Evolutionary conservation across 345 rosid species (phyloP), one percentile per base, ranked within the genome.

Genomic region (Leavenworthia alabamica): DNA sequence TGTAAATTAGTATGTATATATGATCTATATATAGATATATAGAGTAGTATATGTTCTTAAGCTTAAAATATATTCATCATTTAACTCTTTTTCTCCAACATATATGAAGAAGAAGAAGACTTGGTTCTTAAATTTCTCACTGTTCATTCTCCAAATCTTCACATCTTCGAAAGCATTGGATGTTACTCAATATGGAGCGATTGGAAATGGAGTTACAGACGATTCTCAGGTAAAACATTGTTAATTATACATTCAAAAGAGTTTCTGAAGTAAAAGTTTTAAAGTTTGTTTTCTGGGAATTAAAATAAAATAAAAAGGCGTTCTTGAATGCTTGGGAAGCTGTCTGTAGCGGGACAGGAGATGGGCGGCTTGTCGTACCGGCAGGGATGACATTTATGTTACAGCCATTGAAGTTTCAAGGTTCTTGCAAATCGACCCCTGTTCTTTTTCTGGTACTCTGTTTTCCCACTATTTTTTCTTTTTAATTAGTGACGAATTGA

Each of bases 311-410:
- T 17, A 10, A 10, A 39, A 65, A 81, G 85, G 85, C 77, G 22
- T 81, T 78, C 70, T 41, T 48, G 24, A 70, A 23, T 51, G 46
- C 79, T 47, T 78, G 82, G 80, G 64, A 56, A 60, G 71, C 43
- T 29, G 44, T 66, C 7, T 76, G 80, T 45, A 35, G 58, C 36
- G 75, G 66, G 5, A 3, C 20, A 44, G 71, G 54, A 46, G 60
- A 45, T 41, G 37, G 56, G 53, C 40, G 46, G 9, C 58, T 80
- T 7, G 17, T 56, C 37, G 62, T 70, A 2, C 84, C 84, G 4
- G 29, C 59, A 19, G 74, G 61, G 3, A 39, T 28, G 45, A 44
- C 66, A 29, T 78, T 78, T 64, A 22, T 75, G 48, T 44, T 81
- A 28, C 72, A 61, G 39, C 80, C 80, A 39, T 26, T 78, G 28